phyloP scores from a whole-genome alignment of 2,329 filamentous ascomycete species.

The Colletotrichum karsti region DNA sequence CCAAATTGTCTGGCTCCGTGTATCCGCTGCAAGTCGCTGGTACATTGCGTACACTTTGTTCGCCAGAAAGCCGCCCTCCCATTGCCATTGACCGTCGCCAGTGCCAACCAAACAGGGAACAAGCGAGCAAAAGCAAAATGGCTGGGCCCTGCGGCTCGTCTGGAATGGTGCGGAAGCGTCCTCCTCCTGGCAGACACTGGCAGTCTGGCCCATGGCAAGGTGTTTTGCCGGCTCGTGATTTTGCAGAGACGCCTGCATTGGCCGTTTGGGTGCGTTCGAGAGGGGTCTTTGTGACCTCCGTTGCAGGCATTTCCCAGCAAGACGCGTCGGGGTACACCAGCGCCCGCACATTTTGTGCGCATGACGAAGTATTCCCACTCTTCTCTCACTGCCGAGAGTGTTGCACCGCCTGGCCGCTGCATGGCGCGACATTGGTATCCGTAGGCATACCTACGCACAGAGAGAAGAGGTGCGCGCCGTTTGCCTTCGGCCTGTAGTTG shows the following conservation, averaged over 20 bases:
- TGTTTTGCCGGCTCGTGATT: constrained; percentile 11
- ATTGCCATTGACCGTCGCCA: neutral
- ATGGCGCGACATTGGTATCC: neutral
- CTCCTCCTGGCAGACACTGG: constrained; percentile 9
- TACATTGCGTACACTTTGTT: constrained; percentile 28
- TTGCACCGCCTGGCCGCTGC: constrained; percentile 16
- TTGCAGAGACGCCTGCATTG: constrained; percentile 20
- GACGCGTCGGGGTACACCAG: constrained; percentile 12
- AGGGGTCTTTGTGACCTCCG: constrained; percentile 5
- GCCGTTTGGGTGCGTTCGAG: constrained; percentile 6
- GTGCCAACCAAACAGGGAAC: constrained; percentile 19
- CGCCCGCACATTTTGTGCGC: constrained; percentile 12
- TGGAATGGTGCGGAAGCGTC: constrained; percentile 27
- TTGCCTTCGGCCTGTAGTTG: neutral
- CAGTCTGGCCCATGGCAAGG: constrained; percentile 9
- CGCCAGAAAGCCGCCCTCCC: constrained; percentile 15
- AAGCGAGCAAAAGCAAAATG: constrained; percentile 29
- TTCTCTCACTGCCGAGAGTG: constrained; percentile 8
- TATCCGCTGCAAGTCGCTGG: constrained; percentile 26
- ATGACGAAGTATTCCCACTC: constrained; percentile 25
- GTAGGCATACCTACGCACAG: neutral
- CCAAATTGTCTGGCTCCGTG: constrained; percentile 24
- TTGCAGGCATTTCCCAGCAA: constrained; percentile 24
- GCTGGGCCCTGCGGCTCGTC: constrained; percentile 19
- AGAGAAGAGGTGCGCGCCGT: neutral